phyloP scores from a whole-genome alignment of 495 filamentous ascomycete species.

The Talaromyces proteolyticus region DNA sequence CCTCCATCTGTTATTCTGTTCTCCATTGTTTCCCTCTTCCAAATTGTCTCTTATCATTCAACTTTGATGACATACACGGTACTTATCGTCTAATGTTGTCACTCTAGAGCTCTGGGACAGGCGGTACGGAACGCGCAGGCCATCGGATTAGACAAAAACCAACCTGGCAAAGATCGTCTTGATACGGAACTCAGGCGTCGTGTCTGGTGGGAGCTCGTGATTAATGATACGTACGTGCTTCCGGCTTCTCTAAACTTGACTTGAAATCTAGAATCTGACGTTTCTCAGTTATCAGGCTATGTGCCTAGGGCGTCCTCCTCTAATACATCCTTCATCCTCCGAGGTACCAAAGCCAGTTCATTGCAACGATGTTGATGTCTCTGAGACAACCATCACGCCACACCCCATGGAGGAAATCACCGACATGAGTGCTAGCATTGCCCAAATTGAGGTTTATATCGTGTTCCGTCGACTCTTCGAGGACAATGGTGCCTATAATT shows the following conservation, averaged over 20 bases:
- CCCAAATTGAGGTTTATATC: constrained; percentile 1
- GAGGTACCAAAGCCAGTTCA: constrained; percentile 6
- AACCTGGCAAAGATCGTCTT: constrained; percentile 1
- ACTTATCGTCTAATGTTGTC: background rate
- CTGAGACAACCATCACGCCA: background rate
- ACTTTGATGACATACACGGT: background rate
- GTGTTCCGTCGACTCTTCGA: constrained; percentile 4
- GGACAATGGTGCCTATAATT: constrained; percentile 3
- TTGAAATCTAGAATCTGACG: background rate
- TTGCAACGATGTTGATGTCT: constrained; percentile 7
- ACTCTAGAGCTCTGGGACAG: constrained; percentile 3
- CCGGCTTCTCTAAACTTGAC: background rate
- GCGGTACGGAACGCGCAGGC: constrained; percentile 6
- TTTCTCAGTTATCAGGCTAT: constrained; percentile 5
- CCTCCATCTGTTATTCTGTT: background rate
- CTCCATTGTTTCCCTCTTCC: background rate
- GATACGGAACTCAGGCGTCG: constrained; percentile 7
- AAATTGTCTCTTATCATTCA: background rate
- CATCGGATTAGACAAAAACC: constrained; percentile 1
- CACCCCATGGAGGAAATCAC: constrained; percentile 4
- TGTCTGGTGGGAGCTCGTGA: constrained; percentile 7
- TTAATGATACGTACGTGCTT: constrained; percentile 3
- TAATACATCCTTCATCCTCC: constrained; percentile 6
- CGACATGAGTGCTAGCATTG: constrained; percentile 6
- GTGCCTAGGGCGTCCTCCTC: constrained; percentile 6